These are phyloP conservation scores for Trichoderma sp. DNA, from an alignment of 2,329 filamentous ascomycete genomes.

Conservation along the genomic window DNA sequence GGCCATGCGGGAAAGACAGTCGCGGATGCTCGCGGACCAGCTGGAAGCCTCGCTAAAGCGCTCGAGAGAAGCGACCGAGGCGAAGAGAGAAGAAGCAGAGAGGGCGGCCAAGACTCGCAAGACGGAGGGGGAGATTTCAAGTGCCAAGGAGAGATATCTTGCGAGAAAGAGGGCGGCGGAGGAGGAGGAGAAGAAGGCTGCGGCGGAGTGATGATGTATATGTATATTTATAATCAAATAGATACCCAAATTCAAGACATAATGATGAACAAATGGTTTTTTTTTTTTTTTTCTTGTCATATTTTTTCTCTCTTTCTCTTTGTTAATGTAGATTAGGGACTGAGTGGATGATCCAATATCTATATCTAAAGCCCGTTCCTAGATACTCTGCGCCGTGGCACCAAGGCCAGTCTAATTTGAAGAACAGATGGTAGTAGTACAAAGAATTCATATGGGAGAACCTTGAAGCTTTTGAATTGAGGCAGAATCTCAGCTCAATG, in stretches of 20 bases:
- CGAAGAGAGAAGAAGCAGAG: conserved; percentile 64
- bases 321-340: neutral
- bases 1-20: conserved; percentile 74
- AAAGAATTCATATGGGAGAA: neutral
- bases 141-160: conserved; percentile 77
- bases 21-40: conserved; percentile 76
- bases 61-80: conserved; percentile 66
- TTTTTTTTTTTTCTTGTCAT: neutral
- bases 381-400: conserved; percentile 5
- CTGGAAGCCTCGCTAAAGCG: conserved; percentile 73
- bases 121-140: conserved; percentile 73
- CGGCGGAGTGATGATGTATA: neutral
- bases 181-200: conserved; percentile 61
- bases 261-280: neutral
- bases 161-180: conserved; percentile 75
- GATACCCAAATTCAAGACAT: conserved; percentile 34
- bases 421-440: conserved; percentile 8
- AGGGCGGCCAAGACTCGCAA: conserved; percentile 73
- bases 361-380: conserved; percentile 10
- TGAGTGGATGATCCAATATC: conserved; percentile 14
- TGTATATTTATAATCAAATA: conserved; percentile 18
- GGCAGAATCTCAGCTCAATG: neutral
- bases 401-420: conserved; percentile 16
- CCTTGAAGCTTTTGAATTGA: neutral
- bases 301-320: neutral